Conservation (phyloP, 345 rosid species). For the Trapa bicornis region DNA sequence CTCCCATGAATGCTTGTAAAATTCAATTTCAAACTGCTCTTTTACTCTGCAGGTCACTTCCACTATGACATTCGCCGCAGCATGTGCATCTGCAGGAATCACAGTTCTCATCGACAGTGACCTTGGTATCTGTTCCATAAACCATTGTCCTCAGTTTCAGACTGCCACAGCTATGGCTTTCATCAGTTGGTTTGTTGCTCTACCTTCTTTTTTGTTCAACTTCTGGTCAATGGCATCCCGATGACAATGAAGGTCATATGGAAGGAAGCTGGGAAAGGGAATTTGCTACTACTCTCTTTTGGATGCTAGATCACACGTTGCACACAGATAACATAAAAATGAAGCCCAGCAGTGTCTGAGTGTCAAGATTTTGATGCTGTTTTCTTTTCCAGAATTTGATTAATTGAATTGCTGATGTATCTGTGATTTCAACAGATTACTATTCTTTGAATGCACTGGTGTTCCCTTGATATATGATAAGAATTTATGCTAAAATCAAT, state of each 20-base stretch:
- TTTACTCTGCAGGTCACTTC: constrained; percentile 47
- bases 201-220: constrained; percentile 59
- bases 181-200: constrained; percentile 49
- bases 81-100: constrained; percentile 73
- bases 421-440: not conserved
- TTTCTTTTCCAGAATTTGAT: too few relatives aligned
- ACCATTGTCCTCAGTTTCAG: constrained; percentile 61
- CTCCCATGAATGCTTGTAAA: not conserved
- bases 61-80: constrained; percentile 65
- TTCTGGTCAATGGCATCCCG: constrained; percentile 64
- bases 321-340: too few relatives aligned
- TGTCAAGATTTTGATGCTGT: too few relatives aligned
- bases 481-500: not conserved
- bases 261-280: not conserved
- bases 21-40: not conserved
- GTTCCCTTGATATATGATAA: not conserved
- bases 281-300: not conserved
- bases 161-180: constrained; percentile 70
- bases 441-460: not conserved
- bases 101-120: constrained; percentile 75
- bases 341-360: too few relatives aligned
- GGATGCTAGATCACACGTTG: not conserved
- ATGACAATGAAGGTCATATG: constrained; percentile 14
- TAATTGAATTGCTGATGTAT: not conserved
- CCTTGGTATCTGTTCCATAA: constrained; percentile 32